Conservation (phyloP, 176 grass and related monocot species). For the Zea luxurians region DNA sequence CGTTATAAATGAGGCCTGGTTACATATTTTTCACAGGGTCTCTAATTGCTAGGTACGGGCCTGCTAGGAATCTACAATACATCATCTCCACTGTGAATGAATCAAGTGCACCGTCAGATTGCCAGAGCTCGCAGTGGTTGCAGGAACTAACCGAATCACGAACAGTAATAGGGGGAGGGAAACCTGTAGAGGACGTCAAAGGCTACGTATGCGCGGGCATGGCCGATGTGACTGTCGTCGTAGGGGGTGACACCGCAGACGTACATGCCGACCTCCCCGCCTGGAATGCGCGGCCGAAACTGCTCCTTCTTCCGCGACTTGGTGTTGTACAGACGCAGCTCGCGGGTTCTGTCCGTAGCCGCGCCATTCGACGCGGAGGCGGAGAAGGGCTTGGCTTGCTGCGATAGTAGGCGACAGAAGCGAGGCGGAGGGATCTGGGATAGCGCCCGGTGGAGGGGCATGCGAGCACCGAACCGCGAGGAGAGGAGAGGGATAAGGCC, state of each 20-base stretch:
- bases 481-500: constrained; percentile 39
- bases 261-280: constrained; percentile 83
- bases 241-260: constrained; percentile 91
- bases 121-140: neutral
- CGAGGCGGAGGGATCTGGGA: constrained; percentile 1
- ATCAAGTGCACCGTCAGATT: neutral
- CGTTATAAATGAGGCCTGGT: too few relatives aligned
- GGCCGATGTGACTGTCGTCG: constrained; percentile 93
- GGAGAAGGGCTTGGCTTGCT: constrained; percentile 15
- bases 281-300: constrained; percentile 54
- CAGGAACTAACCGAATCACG: neutral
- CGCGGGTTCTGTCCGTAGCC: constrained; percentile 10
- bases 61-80: too few relatives aligned
- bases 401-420: constrained; percentile 24
- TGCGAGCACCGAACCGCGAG: neutral
- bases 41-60: too few relatives aligned
- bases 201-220: constrained; percentile 87
- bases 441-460: neutral
- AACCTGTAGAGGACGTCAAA: constrained; percentile 91
- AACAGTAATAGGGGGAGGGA: neutral
- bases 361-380: constrained; percentile 34
- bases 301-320: constrained; percentile 65
- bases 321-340: constrained; percentile 82
- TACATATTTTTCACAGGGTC: too few relatives aligned
- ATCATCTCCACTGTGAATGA: neutral